Conservation (phyloP, 495 filamentous ascomycete genomes). For the Neurospora discreta region DNA sequence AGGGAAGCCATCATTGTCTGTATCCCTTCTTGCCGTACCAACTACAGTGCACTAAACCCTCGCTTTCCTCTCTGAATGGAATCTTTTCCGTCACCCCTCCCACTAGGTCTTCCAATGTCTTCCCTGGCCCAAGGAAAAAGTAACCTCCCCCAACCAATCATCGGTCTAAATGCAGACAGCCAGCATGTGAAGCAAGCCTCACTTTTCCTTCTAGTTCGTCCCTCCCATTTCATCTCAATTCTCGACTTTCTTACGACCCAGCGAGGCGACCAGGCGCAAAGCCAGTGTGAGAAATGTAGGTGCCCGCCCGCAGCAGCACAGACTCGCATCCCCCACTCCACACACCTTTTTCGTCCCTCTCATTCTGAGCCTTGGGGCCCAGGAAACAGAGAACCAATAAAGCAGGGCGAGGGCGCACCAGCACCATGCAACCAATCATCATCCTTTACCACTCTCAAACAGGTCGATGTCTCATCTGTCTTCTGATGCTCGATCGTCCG, state of each 20-base stretch:
- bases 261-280: neutral
- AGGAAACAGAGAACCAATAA: neutral
- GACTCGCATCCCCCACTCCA: neutral
- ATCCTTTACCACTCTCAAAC: neutral
- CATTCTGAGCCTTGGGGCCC: neutral
- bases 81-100: neutral
- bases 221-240: neutral
- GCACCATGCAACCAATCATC: neutral
- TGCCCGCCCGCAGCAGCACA: neutral
- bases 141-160: neutral
- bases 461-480: neutral
- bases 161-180: neutral
- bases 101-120: neutral
- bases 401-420: neutral
- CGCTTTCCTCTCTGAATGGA: neutral
- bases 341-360: neutral
- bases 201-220: neutral
- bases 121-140: neutral
- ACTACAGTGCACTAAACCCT: too few relatives aligned
- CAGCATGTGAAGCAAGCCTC: neutral
- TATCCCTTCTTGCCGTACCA: neutral
- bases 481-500: neutral
- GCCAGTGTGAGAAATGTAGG: neutral
- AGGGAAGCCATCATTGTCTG: neutral
- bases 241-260: neutral